Evolutionary conservation across 2,329 filamentous ascomycete species (phyloP), one percentile per base, ranked within the genome.

Genomic region (Tolypocladium pustulatum): DNA sequence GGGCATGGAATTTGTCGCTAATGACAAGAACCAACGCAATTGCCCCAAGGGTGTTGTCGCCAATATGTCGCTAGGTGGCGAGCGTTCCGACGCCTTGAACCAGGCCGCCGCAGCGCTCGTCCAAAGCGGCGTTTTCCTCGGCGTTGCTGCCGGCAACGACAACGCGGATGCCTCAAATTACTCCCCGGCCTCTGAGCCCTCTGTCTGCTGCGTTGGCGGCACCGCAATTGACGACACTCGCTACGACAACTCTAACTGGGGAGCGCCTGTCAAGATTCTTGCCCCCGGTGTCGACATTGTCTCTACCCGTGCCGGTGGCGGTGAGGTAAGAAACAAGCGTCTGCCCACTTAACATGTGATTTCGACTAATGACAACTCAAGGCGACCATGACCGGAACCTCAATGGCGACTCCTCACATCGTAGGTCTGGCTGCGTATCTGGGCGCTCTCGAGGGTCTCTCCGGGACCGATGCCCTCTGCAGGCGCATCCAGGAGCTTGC

Each of bases 11-110:
- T 75, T 66, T 54, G 74, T 74, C 2, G 67, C 68, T 56, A 58
- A 63, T 22, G 73, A 76, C 63, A 64, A 68, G 32, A n/a, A 62
- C 41, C 68, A 61, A 2, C 70, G 69, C 58, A 67, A 58, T 61
- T 75, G 73, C 68, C 66, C 69, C 62, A 71, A 66, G 52, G 74
- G 75, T 36, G 68, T 74, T 51, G 78, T 81, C 32, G 73, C 76
- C 61, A 80, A 76, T 69, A 78, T 82, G 78, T 79, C 76, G 9
- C 75, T 82, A 8, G 78, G 79, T 43, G 78, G 78, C 12, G 54
- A 62, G 56, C 67, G 63, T 60, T 77, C 75, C 6, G 56, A 70
- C 2, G 67, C 78, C 25, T 65, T 80, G 60, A 82, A 81, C 73
- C 66, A 65, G 38, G 78, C 78, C 12, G 76, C 79, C 30, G 70